Evolutionary conservation across 345 rosid species (phyloP).

Genomic region (Lumnitzera racemosa): DNA sequence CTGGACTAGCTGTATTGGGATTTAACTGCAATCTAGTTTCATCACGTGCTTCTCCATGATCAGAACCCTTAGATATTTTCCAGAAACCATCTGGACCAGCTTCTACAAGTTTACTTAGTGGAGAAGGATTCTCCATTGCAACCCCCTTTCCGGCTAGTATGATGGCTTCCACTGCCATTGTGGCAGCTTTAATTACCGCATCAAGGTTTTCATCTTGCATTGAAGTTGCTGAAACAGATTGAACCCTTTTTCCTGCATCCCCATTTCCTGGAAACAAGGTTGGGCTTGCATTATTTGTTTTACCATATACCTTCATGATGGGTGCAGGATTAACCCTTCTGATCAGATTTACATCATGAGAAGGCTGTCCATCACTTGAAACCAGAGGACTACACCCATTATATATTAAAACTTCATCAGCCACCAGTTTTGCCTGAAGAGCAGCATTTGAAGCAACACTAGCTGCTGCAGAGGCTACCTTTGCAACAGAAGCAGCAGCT

Average conservation of each 20-base stretch:
- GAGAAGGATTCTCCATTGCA: slow-evolving; percentile 69
- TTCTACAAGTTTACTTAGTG: slow-evolving; percentile 53
- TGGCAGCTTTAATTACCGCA: slow-evolving; percentile 91
- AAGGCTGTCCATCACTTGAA: slow-evolving; percentile 24
- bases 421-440: slow-evolving; percentile 85
- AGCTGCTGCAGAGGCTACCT: slow-evolving; percentile 97
- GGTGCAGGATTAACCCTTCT: slow-evolving; percentile 51
- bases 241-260: slow-evolving; percentile 74
- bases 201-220: slow-evolving; percentile 87
- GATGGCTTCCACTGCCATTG: slow-evolving; percentile 90
- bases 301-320: slow-evolving; percentile 45
- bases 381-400: slow-evolving; percentile 16
- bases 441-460: slow-evolving; percentile 94
- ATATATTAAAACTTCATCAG: slow-evolving; percentile 67
- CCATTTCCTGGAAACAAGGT: slow-evolving; percentile 70
- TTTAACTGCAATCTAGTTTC: slow-evolving; percentile 17
- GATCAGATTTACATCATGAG: slow-evolving; percentile 23
- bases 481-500: slow-evolving; percentile 94
- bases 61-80: slow-evolving; percentile 42
- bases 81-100: slow-evolving; percentile 71
- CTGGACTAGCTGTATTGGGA: slow-evolving; percentile 12
- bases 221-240: slow-evolving; percentile 89
- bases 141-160: slow-evolving; percentile 90
- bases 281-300: slow-evolving; percentile 44
- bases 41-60: slow-evolving; percentile 23